Conservation (phyloP, 257 asterid genomes). For the Solanum chiquidenum region DNA sequence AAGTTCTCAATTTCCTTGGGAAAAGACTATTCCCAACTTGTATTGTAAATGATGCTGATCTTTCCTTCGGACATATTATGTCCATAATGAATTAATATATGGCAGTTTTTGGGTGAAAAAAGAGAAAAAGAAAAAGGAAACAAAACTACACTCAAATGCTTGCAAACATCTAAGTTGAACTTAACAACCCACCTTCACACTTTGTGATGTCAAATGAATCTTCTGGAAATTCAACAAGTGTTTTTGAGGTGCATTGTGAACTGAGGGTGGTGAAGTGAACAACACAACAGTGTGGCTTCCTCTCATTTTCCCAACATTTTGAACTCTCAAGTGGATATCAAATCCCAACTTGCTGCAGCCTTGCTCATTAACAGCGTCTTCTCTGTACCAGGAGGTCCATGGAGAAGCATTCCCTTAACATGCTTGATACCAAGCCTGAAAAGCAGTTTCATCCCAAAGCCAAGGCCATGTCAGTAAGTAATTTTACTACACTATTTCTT, state of each 20-base stretch:
- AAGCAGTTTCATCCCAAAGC: constrained; percentile 7
- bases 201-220: constrained; percentile 18
- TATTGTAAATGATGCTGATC: no score
- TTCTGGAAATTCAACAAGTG: constrained; percentile 42
- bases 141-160: constrained; percentile 35
- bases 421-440: constrained; percentile 89
- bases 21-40: no score
- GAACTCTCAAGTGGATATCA: constrained; percentile 32
- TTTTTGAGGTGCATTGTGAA: constrained; percentile 48
- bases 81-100: no score
- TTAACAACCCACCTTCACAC: constrained; percentile 18
- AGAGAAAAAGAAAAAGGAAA: no score
- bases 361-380: constrained; percentile 35
- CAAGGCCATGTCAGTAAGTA: constrained; percentile 4
- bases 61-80: no score
- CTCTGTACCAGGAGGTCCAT: constrained; percentile 99
- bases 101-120: not conserved
- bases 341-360: constrained; percentile 24
- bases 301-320: constrained; percentile 29
- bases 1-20: no score
- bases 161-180: constrained; percentile 36
- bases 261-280: constrained; percentile 43
- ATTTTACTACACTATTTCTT: not conserved
- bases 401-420: constrained; percentile 94
- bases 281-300: constrained; percentile 50